Conservation (phyloP, 768 basidiomycete genomes). For the Heimioporus sp. region DNA sequence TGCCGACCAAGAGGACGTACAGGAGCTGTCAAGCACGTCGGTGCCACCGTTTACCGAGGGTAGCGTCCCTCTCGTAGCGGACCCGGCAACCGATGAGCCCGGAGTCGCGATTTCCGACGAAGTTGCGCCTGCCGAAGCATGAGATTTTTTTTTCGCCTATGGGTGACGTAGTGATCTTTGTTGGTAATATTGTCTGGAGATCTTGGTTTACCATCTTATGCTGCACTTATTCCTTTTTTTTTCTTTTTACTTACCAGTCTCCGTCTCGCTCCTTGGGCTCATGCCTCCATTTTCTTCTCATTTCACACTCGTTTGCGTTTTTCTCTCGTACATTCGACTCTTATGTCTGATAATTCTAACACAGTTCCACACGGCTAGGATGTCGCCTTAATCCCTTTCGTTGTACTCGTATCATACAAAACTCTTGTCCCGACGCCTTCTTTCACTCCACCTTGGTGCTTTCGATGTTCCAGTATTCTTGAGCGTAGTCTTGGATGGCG, state of each 20-base stretch:
- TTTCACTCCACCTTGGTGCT: slow-evolving; percentile 34
- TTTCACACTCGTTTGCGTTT: slow-evolving; percentile 7
- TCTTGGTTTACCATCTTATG: not conserved
- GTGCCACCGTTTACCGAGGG: not conserved
- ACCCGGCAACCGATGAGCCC: not conserved
- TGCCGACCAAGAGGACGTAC: not conserved
- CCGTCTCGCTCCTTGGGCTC: slow-evolving; percentile 5
- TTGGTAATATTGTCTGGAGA: too few species aligned
- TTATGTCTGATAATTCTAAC: slow-evolving; percentile 3
- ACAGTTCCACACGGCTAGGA: slow-evolving; percentile 12
- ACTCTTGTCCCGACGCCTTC: not conserved
- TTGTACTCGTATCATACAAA: slow-evolving; percentile 15
- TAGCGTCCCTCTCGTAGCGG: too few species aligned
- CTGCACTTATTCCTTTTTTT: not conserved
- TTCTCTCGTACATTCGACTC: slow-evolving; percentile 4
- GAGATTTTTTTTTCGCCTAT: not conserved
- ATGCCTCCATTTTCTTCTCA: not conserved
- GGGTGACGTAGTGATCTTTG: too few species aligned
- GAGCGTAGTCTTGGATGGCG: slow-evolving; percentile 89
- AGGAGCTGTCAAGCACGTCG: not conserved
- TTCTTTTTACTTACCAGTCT: not conserved
- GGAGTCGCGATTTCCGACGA: not conserved
- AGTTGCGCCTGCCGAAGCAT: slow-evolving; percentile 1
- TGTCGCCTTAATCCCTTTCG: slow-evolving; percentile 1
- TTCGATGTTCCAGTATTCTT: slow-evolving; percentile 82